Base-by-base conservation (phyloP, 805 yeast genomes). In the Danielozyma ontarioensis region DNA sequence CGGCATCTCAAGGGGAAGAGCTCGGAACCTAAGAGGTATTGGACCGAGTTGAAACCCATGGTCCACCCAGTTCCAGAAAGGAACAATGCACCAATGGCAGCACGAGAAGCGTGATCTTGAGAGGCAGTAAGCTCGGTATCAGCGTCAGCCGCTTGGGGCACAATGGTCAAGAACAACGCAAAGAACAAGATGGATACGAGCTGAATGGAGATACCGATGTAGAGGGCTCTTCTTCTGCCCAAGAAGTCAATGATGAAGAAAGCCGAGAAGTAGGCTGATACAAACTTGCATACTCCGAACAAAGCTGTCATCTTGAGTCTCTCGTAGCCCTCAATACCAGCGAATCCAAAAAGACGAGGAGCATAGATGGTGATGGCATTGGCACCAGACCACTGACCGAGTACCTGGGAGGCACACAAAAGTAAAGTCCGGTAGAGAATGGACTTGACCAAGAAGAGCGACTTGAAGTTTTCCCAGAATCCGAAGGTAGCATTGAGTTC, bases 331-430 rank as follows among this genome's bases (percentile, higher is more conserved):
- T 50, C 45, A 33, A 65, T 59, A 29, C 80, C 79, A 33, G 68
- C 66, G 37, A 71, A 54, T 4, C 62, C 64, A 39, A 74, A 69
- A 28, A 75, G 52, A 32, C 71, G 74, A 2, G 80, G 72, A 25
- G 80, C 74, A 42, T 76, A 76, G 31, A 74, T 72, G 3, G 80
- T 75, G 28, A 76, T 56, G 5, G 78, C 67, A 41, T 68, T 69
- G 5, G 79, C 74, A 32, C 79, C 78, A n/a, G 75, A 66, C 80
- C 80, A 76, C 53, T 76, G 80, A 24, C 71, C 72, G 25, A 75
- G 56, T 11, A 74, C 26, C 50, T 74, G 80, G 19, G 68, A 59
- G 23, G 63, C 35, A 28, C 74, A 69, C 25, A 74, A 41, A 5
- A 55, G 42, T 29, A 75, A 59, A 37, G 60, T 59, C 52, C 80